Conservation (phyloP, 1,139 yeast genomes). For the Chernovozyma aurita region DNA sequence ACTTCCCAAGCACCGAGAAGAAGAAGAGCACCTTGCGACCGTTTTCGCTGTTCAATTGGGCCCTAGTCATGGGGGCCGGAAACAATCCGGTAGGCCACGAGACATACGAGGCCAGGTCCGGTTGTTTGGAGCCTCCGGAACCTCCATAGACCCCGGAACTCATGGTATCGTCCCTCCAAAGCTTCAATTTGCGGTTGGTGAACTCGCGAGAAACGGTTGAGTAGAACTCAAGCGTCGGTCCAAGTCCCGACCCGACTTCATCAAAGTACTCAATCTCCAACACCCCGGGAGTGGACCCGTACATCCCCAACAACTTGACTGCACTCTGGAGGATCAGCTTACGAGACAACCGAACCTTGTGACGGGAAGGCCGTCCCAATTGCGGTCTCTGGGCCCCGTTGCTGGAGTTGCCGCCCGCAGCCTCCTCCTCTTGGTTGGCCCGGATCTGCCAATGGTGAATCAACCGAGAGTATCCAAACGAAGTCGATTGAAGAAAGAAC, state of each 20-base stretch:
- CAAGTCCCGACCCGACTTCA: slow-evolving; percentile 95
- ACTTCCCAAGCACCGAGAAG: slow-evolving; percentile 71
- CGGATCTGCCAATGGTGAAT: slow-evolving; percentile 73
- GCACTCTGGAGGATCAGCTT: slow-evolving; percentile 73
- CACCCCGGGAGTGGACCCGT: slow-evolving; percentile 77
- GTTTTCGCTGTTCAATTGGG: slow-evolving; percentile 25
- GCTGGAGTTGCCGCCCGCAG: too few species aligned
- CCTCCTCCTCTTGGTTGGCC: slow-evolving; percentile 40
- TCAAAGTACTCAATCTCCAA: slow-evolving; percentile 85
- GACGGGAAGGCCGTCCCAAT: slow-evolving; percentile 75
- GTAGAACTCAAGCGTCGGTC: slow-evolving; percentile 93
- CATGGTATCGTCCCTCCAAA: too few species aligned
- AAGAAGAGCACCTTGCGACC: slow-evolving; percentile 46
- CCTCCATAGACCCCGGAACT: too few species aligned
- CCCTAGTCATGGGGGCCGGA: slow-evolving; percentile 58
- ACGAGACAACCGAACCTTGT: slow-evolving; percentile 76
- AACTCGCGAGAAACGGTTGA: slow-evolving; percentile 74
- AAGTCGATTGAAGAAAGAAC: slow-evolving; percentile 77
- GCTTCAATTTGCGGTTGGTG: slow-evolving; percentile 45
- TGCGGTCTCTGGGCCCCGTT: too few species aligned
- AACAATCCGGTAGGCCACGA: slow-evolving; percentile 39
- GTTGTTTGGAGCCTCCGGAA: too few species aligned
- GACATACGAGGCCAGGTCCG: too few species aligned
- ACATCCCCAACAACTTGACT: slow-evolving; percentile 67
- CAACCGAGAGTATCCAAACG: slow-evolving; percentile 86